These are phyloP conservation scores for Avena sativa DNA, from an alignment of 176 grass and related monocot species.

Conservation along the genomic window DNA sequence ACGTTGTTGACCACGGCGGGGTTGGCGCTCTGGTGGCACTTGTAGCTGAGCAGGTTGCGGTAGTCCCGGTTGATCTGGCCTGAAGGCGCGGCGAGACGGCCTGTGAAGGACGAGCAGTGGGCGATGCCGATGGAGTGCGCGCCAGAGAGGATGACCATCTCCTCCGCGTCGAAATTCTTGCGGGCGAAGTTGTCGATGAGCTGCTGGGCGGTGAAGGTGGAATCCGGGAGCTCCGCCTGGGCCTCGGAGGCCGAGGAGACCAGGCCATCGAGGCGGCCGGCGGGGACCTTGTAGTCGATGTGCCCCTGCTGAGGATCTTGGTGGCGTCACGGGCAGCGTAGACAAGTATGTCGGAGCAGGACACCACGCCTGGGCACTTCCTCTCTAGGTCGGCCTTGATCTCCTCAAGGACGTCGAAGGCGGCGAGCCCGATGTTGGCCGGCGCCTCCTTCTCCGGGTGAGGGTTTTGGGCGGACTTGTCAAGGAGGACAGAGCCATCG, in stretches of 20 bases:
- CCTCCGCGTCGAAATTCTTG: slow-evolving; percentile 63
- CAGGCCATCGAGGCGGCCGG: slow-evolving; percentile 63
- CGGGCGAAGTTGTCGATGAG: slow-evolving; percentile 45
- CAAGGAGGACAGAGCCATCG: slow-evolving; percentile 65
- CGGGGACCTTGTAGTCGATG: slow-evolving; percentile 57
- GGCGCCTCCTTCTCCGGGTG: slow-evolving; percentile 54
- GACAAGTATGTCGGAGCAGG: slow-evolving; percentile 72
- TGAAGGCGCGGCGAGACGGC: slow-evolving; percentile 36
- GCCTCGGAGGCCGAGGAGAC: slow-evolving; percentile 53
- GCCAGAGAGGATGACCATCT: slow-evolving; percentile 68
- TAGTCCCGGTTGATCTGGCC: slow-evolving; percentile 42
- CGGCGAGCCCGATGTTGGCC: slow-evolving; percentile 51
- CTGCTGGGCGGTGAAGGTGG: slow-evolving; percentile 32
- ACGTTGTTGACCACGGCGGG: slow-evolving; percentile 23
- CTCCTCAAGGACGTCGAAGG: slow-evolving; percentile 65
- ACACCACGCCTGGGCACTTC: slow-evolving; percentile 53
- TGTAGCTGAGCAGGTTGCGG: slow-evolving; percentile 42
- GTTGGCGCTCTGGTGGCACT: slow-evolving; percentile 27
- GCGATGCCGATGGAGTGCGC: slow-evolving; percentile 70
- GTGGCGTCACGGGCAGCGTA: slow-evolving; percentile 62
- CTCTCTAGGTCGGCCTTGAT: slow-evolving; percentile 57
- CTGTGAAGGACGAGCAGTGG: slow-evolving; percentile 61
- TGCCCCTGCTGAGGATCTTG: slow-evolving; percentile 50
- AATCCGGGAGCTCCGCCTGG: slow-evolving; percentile 56
- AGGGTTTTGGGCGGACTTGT: slow-evolving; percentile 35